phyloP scores from a whole-genome alignment of 176 grass and related monocot genomes.

The Eragrostis curvula region DNA sequence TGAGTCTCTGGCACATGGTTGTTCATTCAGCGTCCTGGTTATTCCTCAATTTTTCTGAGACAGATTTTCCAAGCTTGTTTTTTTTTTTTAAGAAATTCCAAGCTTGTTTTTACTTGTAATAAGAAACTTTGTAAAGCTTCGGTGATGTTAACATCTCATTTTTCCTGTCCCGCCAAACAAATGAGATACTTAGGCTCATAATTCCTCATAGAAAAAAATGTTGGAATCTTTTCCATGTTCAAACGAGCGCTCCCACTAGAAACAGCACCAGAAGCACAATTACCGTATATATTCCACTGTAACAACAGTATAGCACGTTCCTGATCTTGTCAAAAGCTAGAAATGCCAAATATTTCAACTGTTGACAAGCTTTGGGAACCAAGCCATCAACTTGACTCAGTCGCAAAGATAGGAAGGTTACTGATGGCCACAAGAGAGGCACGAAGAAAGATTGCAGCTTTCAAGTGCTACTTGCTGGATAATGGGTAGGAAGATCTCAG shows the following conservation, averaged over 20 bases:
- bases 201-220: constrained; percentile 27
- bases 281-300: constrained; percentile 34
- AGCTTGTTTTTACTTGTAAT: not conserved
- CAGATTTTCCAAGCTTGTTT: constrained; percentile 8
- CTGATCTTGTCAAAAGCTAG: constrained; percentile 54
- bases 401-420: constrained; percentile 39
- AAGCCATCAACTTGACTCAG: constrained; percentile 47
- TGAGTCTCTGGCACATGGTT: constrained; percentile 25
- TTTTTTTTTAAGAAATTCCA: no score
- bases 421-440: constrained; percentile 29
- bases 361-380: constrained; percentile 2
- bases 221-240: constrained; percentile 46
- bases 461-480: constrained; percentile 46
- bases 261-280: constrained; percentile 7
- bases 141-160: constrained; percentile 36
- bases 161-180: constrained; percentile 3
- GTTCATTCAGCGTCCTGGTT: constrained; percentile 4
- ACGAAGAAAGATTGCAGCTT: constrained; percentile 20
- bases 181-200: not conserved
- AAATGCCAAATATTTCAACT: constrained; percentile 52
- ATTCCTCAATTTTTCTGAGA: not conserved
- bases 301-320: constrained; percentile 34
- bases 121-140: constrained; percentile 34
- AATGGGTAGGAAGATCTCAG: constrained; percentile 57
- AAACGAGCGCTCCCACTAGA: constrained; percentile 40